Percentiles rank a stretch among this genome's conserved stretches.
These are phyloP conservation scores for Suillus placidus DNA, from an alignment of 768 basidiomycete genomes.

Conservation along the genomic window DNA sequence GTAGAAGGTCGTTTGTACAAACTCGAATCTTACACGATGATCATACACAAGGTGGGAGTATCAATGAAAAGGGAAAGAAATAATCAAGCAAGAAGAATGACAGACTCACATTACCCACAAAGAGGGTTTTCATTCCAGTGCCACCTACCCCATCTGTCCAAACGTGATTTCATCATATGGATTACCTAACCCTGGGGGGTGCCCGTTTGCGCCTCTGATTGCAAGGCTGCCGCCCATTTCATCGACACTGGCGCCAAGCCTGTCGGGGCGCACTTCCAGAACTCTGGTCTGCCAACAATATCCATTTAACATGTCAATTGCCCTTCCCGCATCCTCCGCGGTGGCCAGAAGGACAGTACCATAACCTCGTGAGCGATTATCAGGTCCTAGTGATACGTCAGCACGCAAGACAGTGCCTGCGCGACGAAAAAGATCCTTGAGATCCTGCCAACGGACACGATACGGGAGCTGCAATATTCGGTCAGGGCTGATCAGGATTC, in stretches of 20 bases:
- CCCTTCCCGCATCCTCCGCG: conserved; percentile 92
- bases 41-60: not conserved
- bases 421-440: conserved; percentile 96
- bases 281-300: conserved; percentile 95
- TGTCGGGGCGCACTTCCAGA: conserved; percentile 90
- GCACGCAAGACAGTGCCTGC: conserved; percentile 89
- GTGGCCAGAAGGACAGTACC: conserved; percentile 94
- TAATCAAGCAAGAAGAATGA: not conserved
- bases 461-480: conserved; percentile 76
- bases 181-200: not conserved
- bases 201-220: not conserved
- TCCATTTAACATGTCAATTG: conserved; percentile 95
- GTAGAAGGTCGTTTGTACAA: not conserved
- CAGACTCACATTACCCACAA: conserved; percentile 83
- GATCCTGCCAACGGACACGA: conserved; percentile 97
- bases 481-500: conserved; percentile 2
- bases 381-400: conserved; percentile 77
- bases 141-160: conserved; percentile 28
- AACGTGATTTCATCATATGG: not conserved
- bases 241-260: conserved; percentile 47
- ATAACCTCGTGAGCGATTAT: conserved; percentile 91
- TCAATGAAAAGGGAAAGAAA: conserved; percentile 5
- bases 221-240: conserved; percentile 3
- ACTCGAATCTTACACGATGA: not conserved
- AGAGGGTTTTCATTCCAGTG: conserved; percentile 58